A percentile compares a stretch with the other conserved stretches of the same genome.
Conservation (phyloP, 2,329 filamentous ascomycete species). For the Helotiales sp. region DNA sequence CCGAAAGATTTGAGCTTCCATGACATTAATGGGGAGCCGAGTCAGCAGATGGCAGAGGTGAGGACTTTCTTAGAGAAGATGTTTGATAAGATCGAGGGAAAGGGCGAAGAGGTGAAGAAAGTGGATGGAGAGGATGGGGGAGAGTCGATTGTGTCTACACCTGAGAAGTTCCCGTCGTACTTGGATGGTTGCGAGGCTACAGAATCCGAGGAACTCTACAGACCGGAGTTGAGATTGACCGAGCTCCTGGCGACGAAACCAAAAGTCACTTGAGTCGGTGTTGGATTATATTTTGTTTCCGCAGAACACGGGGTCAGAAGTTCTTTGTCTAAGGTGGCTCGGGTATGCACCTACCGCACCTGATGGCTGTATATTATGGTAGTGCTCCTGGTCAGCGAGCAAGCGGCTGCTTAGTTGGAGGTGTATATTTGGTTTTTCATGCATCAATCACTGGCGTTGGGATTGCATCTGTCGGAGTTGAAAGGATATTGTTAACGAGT, state of each 20-base stretch:
- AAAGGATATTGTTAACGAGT: neutral
- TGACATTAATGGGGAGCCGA: neutral
- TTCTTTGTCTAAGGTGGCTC: too few species aligned
- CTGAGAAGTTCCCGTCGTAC: neutral
- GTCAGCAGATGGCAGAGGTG: neutral
- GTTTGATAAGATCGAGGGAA: neutral
- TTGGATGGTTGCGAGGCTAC: neutral
- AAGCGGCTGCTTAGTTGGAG: too few species aligned
- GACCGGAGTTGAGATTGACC: neutral
- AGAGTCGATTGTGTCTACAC: neutral
- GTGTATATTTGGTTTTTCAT: neutral
- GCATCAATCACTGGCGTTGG: neutral
- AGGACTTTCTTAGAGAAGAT: neutral
- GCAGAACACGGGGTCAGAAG: too few species aligned
- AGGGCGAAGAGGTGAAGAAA: neutral
- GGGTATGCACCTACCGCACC: too few species aligned
- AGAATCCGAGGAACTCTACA: neutral
- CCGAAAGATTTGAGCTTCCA: conserved; percentile 6
- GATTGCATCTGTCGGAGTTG: neutral
- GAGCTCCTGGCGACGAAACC: neutral
- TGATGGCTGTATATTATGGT: too few species aligned
- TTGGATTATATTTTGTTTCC: too few species aligned
- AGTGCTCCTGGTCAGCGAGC: too few species aligned
- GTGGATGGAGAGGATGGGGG: neutral
- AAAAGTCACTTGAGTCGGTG: too few species aligned